phyloP scores from a whole-genome alignment of 2,329 filamentous ascomycete species.

The Xylariales sp. region DNA sequence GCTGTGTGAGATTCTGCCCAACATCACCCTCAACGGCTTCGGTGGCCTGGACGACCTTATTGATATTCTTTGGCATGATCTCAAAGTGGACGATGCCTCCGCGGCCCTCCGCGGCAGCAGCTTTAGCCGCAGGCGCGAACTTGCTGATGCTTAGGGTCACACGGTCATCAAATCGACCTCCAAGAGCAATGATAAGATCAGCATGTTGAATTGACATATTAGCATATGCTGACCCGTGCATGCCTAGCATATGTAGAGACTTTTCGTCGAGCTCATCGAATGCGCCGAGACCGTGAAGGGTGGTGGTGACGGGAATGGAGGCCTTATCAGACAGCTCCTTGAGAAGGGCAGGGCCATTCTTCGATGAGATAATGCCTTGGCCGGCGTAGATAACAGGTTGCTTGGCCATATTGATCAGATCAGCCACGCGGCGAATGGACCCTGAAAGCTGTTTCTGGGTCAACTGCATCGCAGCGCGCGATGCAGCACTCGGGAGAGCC shows the following conservation, averaged over 20 bases:
- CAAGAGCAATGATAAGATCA: slow-evolving; percentile 91
- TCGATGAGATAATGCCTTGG: slow-evolving; percentile 76
- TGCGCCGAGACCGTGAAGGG: slow-evolving; percentile 85
- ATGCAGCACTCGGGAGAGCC: slow-evolving; percentile 79
- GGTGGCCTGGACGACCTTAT: slow-evolving; percentile 96
- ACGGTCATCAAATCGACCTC: slow-evolving; percentile 92
- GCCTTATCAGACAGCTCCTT: slow-evolving; percentile 86
- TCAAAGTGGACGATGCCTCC: slow-evolving; percentile 98
- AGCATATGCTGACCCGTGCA: slow-evolving; percentile 95
- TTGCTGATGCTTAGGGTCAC: slow-evolving; percentile 78
- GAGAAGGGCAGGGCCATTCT: slow-evolving; percentile 73
- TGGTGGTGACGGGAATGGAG: slow-evolving; percentile 91
- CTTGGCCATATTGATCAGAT: slow-evolving; percentile 82
- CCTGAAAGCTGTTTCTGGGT: slow-evolving; percentile 66
- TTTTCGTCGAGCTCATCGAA: slow-evolving; percentile 93
- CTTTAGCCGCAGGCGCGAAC: slow-evolving; percentile 84
- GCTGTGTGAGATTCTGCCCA: slow-evolving; percentile 66
- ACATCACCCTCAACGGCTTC: slow-evolving; percentile 95
- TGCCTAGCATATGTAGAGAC: slow-evolving; percentile 95
- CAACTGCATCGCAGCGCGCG: slow-evolving; percentile 70
- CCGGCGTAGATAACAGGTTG: slow-evolving; percentile 95
- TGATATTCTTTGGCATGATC: slow-evolving; percentile 99
- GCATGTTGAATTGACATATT: slow-evolving; percentile 98
- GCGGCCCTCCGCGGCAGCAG: slow-evolving; percentile 75
- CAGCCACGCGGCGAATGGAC: slow-evolving; percentile 72